phyloP scores from a whole-genome alignment of 2,329 filamentous ascomycete species.

The Pleoardoris graminearum region DNA sequence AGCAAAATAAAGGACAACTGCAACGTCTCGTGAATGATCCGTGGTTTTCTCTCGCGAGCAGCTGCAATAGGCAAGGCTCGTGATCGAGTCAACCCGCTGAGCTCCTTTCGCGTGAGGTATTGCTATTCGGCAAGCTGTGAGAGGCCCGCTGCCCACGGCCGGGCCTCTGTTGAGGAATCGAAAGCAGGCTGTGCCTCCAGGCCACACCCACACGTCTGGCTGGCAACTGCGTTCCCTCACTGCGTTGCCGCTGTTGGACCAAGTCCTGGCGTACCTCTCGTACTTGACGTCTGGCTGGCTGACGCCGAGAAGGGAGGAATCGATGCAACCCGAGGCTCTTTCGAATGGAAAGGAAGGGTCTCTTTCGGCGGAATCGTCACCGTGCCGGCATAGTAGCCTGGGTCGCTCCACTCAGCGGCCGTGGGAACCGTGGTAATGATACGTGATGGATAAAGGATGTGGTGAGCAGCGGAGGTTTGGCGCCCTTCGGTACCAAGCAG shows the following conservation, averaged over 20 bases:
- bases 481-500: conserved; percentile 5
- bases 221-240: no score
- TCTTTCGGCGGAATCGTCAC: not conserved
- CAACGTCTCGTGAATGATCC: not conserved
- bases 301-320: no score
- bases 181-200: not conserved
- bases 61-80: not conserved
- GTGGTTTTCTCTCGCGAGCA: not conserved
- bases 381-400: not conserved
- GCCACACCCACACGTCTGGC: not conserved
- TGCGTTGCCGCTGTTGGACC: no score
- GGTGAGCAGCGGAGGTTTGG: conserved; percentile 7
- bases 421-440: conserved; percentile 1
- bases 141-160: not conserved
- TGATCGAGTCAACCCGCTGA: not conserved
- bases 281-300: no score
- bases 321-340: not conserved
- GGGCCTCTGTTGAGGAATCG: not conserved
- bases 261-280: no score
- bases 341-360: not conserved
- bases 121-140: not conserved
- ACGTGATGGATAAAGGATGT: not conserved
- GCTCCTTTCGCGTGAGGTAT: not conserved
- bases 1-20: not conserved
- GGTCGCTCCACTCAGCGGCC: not conserved